Percentiles rank a stretch among this genome's conserved stretches.
Evolutionary conservation across 2,329 filamentous ascomycete genomes (phyloP).

Genomic region (Talaromyces verruculosus): DNA sequence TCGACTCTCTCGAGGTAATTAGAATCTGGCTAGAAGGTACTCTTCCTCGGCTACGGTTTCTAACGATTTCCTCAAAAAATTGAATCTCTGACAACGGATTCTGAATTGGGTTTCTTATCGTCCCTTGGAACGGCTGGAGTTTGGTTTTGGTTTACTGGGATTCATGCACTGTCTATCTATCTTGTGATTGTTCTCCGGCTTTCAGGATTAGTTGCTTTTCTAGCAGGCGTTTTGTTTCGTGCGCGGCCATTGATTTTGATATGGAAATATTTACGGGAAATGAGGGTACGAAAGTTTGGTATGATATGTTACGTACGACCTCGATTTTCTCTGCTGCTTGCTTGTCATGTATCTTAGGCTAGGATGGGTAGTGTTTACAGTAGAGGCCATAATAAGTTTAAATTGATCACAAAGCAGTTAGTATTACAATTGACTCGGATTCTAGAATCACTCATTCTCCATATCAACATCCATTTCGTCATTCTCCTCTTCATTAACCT

Average conservation of each 20-base stretch:
- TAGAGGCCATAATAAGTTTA: not conserved
- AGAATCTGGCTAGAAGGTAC: not conserved
- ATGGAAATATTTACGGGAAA: slow-evolving; percentile 12
- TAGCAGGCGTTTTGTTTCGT: slow-evolving; percentile 8
- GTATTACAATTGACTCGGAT: not conserved
- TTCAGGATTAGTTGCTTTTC: not conserved
- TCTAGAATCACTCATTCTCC: slow-evolving; percentile 12
- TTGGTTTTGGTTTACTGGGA: not conserved
- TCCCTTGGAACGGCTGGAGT: slow-evolving; percentile 1
- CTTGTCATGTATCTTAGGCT: slow-evolving; percentile 16
- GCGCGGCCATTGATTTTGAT: not conserved
- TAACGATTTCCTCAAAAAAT: not conserved
- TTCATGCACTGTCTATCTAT: not conserved
- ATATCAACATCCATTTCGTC: slow-evolving; percentile 21
- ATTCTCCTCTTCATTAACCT: slow-evolving; percentile 13
- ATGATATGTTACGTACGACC: slow-evolving; percentile 8
- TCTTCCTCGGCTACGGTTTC: not conserved
- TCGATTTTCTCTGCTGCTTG: slow-evolving; percentile 8
- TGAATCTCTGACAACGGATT: not conserved
- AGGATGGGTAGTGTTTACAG: not conserved
- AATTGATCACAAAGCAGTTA: no score
- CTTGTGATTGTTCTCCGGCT: not conserved
- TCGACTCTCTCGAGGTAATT: not conserved
- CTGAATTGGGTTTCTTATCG: not conserved
- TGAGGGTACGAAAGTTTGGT: slow-evolving; percentile 8